Percentiles rank a stretch among this genome's conserved stretches.
Evolutionary conservation across 768 basidiomycete genomes (phyloP).

Genomic region (Strobilomyces dryophilus): DNA sequence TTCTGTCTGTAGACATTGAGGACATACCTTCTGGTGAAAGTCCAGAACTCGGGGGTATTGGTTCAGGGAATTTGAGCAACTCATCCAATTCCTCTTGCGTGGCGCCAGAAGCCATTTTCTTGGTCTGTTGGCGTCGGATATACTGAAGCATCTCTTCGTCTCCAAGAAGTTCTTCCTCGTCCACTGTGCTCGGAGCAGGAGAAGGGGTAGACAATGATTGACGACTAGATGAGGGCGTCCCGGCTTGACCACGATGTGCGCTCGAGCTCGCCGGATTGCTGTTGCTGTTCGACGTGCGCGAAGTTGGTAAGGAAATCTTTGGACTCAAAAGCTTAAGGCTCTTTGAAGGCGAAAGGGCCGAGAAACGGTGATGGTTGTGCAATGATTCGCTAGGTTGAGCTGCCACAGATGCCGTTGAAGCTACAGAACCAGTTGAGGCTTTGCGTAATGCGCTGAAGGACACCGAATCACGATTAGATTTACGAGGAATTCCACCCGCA

Average conservation of each 20-base stretch:
- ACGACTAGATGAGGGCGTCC: constrained; percentile 65
- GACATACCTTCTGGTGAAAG: constrained; percentile 67
- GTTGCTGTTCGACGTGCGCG: constrained; percentile 48
- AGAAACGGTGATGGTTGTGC: constrained; percentile 62
- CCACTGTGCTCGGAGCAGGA: constrained; percentile 69
- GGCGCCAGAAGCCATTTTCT: constrained; percentile 78
- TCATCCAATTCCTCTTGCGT: constrained; percentile 86
- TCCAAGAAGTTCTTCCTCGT: constrained; percentile 83
- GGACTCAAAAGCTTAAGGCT: constrained; percentile 77
- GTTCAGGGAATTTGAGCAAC: constrained; percentile 90
- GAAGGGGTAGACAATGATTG: constrained; percentile 83
- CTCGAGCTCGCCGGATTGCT: constrained; percentile 33
- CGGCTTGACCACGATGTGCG: constrained; percentile 49
- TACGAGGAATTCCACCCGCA: constrained; percentile 52
- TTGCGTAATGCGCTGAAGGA: constrained; percentile 77
- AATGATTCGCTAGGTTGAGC: constrained; percentile 37
- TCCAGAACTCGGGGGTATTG: constrained; percentile 63
- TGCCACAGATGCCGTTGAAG: constrained; percentile 56
- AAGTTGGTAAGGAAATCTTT: constrained; percentile 60
- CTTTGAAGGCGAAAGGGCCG: constrained; percentile 81
- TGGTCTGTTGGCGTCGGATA: constrained; percentile 84
- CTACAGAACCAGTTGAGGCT: constrained; percentile 77
- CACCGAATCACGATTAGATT: constrained; percentile 73
- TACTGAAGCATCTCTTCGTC: constrained; percentile 98
- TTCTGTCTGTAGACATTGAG: not conserved